A percentile compares a stretch with the other conserved stretches of the same genome.
phyloP scores from a whole-genome alignment of 1,284 basidiomycete genomes.

The Pseudozyma sp. region DNA sequence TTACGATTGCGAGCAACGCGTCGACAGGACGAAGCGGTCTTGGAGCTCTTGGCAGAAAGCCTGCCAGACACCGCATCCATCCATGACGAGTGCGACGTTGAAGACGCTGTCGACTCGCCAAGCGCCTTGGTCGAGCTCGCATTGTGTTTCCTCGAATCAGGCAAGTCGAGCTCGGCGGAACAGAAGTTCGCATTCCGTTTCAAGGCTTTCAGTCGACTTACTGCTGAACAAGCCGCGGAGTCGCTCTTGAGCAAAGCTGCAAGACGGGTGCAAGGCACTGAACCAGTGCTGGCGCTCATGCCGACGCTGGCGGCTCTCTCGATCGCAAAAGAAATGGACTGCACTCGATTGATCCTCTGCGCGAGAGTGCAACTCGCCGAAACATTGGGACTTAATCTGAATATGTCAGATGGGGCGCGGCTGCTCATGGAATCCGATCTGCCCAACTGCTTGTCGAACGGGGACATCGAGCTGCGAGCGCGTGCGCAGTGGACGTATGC shows the following conservation, averaged over 20 bases:
- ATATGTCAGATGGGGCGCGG: conserved; percentile 32
- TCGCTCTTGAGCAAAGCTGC: conserved; percentile 29
- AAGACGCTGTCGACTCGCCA: conserved; percentile 39
- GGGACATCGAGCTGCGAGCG: conserved; percentile 33
- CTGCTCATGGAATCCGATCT: conserved; percentile 33
- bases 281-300: conserved; percentile 31
- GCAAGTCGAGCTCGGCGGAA: conserved; percentile 15
- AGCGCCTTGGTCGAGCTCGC: conserved; percentile 33
- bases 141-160: conserved; percentile 29
- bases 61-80: conserved; percentile 4
- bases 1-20: conserved; percentile 34
- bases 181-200: conserved; percentile 18
- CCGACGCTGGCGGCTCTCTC: conserved; percentile 33
- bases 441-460: conserved; percentile 24
- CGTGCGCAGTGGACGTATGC: conserved; percentile 43
- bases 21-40: conserved; percentile 21
- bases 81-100: conserved; percentile 16
- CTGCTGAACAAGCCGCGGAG: conserved; percentile 29
- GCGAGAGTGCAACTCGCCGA: conserved; percentile 34
- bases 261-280: conserved; percentile 13
- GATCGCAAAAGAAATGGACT: conserved; percentile 42
- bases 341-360: conserved; percentile 21
- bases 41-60: conserved; percentile 16
- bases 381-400: conserved; percentile 33
- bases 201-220: conserved; percentile 21